Evolutionary conservation across 495 filamentous ascomycete species (phyloP).

Genomic region (Pseudevernia furfuracea): DNA sequence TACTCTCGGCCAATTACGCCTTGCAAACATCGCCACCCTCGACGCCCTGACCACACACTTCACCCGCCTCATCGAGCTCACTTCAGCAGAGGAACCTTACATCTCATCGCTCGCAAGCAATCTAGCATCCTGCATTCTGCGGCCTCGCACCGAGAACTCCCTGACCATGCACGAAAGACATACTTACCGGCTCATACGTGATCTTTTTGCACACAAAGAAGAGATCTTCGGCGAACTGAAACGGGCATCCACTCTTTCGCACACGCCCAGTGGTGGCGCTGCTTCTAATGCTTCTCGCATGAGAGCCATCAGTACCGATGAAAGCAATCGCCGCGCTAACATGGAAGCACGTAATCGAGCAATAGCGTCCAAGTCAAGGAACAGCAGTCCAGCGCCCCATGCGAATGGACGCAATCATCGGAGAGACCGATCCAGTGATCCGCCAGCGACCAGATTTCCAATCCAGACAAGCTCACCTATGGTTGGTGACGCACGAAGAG

Average conservation of each 20-base stretch:
- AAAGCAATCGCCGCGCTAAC: slow-evolving; percentile 86
- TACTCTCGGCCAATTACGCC: slow-evolving; percentile 85
- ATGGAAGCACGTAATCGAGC: slow-evolving; percentile 88
- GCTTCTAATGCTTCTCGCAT: slow-evolving; percentile 44
- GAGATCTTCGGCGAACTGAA: slow-evolving; percentile 94
- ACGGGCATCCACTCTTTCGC: slow-evolving; percentile 66
- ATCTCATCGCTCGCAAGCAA: slow-evolving; percentile 64
- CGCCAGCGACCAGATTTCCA: slow-evolving; percentile 69
- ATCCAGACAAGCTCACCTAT: slow-evolving; percentile 61
- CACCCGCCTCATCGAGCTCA: slow-evolving; percentile 91
- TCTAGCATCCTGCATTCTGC: slow-evolving; percentile 82
- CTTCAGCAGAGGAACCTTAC: slow-evolving; percentile 87
- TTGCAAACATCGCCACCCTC: slow-evolving; percentile 96
- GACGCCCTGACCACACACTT: slow-evolving; percentile 98
- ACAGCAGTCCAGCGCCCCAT: slow-evolving; percentile 64
- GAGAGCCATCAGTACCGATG: slow-evolving; percentile 88
- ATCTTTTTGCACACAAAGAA: slow-evolving; percentile 90
- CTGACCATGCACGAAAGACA: slow-evolving; percentile 94
- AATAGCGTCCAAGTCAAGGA: slow-evolving; percentile 67
- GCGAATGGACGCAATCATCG: slow-evolving; percentile 41
- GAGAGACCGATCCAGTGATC: slow-evolving; percentile 77
- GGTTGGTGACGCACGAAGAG: slow-evolving; percentile 39
- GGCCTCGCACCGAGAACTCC: slow-evolving; percentile 75
- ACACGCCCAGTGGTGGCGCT: slow-evolving; percentile 44
- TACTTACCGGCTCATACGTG: slow-evolving; percentile 82